These are phyloP conservation scores for Basidiobolus meristosporus DNA, from an alignment of 371 early-diverging fungal species.

Conservation along the genomic window DNA sequence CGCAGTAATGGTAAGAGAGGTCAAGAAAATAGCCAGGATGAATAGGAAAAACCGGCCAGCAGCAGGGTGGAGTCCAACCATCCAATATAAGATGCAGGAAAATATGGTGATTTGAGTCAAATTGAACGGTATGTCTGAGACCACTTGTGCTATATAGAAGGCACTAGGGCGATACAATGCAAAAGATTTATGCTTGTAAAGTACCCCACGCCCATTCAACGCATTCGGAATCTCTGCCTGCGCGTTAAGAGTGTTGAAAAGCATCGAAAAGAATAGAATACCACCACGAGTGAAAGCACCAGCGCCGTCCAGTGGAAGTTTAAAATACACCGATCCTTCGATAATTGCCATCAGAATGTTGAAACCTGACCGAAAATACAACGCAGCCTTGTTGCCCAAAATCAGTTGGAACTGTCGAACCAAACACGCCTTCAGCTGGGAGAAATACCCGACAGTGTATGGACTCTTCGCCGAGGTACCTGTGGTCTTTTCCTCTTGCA, in stretches of 20 bases:
- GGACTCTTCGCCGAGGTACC: constrained; percentile 23
- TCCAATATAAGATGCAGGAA: constrained; percentile 24
- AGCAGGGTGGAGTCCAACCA: constrained; percentile 22
- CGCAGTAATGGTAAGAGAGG: constrained; percentile 29
- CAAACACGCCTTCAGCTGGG: constrained; percentile 32
- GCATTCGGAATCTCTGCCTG: constrained; percentile 23
- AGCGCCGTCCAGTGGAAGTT: constrained; percentile 16
- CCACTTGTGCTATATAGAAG: constrained; percentile 29
- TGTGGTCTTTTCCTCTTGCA: constrained; percentile 27
- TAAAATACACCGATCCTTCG: constrained; percentile 36
- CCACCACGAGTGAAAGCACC: constrained; percentile 49
- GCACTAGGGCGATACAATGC: constrained; percentile 44
- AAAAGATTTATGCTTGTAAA: constrained; percentile 44
- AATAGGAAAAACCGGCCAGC: constrained; percentile 32
- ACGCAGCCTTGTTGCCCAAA: constrained; percentile 21
- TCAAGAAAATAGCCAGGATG: constrained; percentile 19
- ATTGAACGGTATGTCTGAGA: constrained; percentile 14
- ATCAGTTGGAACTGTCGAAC: constrained; percentile 34
- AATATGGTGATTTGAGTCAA: constrained; percentile 20
- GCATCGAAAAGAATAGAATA: constrained; percentile 27
- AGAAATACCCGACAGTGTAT: constrained; percentile 33
- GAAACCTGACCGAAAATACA: no score
- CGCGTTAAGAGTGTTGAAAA: constrained; percentile 28
- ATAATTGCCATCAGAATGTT: constrained; percentile 38
- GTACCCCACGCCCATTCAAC: constrained; percentile 27